Conservation (phyloP, 768 basidiomycete genomes). For the Clitopilus passeckerianus region DNA sequence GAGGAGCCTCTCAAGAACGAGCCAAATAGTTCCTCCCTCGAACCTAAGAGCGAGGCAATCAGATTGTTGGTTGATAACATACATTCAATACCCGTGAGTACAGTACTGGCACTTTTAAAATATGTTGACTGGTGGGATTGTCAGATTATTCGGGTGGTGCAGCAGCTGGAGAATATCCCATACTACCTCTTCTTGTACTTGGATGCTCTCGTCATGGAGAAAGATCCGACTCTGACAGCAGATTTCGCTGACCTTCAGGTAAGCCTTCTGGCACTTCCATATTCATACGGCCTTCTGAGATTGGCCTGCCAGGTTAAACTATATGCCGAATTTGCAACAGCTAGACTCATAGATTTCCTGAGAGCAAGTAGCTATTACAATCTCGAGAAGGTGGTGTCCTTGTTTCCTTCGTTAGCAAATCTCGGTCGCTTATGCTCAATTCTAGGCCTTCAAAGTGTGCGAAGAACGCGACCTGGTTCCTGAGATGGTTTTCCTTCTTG, state of each 20-base stretch:
- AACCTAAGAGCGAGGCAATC: slow-evolving; percentile 71
- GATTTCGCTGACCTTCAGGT: slow-evolving; percentile 86
- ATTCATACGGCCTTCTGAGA: not conserved
- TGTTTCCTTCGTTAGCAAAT: slow-evolving; percentile 3
- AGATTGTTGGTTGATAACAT: slow-evolving; percentile 87
- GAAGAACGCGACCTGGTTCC: slow-evolving; percentile 81
- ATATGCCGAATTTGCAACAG: slow-evolving; percentile 82
- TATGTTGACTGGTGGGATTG: too few relatives aligned
- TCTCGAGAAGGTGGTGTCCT: slow-evolving; percentile 60
- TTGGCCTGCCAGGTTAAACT: slow-evolving; percentile 60
- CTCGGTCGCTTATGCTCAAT: too few relatives aligned
- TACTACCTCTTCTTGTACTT: slow-evolving; percentile 91
- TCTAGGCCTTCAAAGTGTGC: slow-evolving; percentile 82
- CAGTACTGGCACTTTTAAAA: not conserved
- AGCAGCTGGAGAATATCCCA: slow-evolving; percentile 72
- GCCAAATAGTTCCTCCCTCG: slow-evolving; percentile 27
- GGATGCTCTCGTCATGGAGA: slow-evolving; percentile 75
- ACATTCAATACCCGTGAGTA: slow-evolving; percentile 88
- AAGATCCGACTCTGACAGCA: slow-evolving; percentile 75
- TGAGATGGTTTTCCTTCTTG: slow-evolving; percentile 97
- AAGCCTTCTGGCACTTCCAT: not conserved
- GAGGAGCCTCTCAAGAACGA: not conserved
- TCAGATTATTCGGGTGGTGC: slow-evolving; percentile 83
- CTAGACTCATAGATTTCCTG: slow-evolving; percentile 83
- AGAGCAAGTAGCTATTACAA: slow-evolving; percentile 89